Evolutionary conservation across 306 rosid genomes (phyloP).

Genomic region (Echinosophora koreensis): DNA sequence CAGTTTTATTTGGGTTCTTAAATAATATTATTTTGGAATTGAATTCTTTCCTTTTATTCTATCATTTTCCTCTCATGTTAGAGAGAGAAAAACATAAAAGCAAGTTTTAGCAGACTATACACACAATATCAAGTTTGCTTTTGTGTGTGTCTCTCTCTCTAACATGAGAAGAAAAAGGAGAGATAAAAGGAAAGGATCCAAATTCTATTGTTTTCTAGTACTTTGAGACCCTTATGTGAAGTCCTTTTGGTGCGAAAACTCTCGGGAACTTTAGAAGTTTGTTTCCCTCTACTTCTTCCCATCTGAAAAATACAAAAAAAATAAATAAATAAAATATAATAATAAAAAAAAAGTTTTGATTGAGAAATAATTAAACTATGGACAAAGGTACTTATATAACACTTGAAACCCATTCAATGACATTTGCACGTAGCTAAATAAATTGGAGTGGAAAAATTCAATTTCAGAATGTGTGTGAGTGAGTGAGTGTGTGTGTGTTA

Average conservation of each 20-base stretch:
- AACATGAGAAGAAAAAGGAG: too few species aligned
- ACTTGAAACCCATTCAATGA: not conserved
- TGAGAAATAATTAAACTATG: not conserved
- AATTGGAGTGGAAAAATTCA: not conserved
- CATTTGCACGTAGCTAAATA: not conserved
- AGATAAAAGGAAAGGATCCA: too few species aligned
- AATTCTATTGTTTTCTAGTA: not conserved
- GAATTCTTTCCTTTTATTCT: too few species aligned
- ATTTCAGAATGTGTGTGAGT: too few species aligned
- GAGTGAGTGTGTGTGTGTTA: too few species aligned
- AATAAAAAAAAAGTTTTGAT: not conserved
- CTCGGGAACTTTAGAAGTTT: constrained; percentile 72
- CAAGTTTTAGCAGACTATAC: too few species aligned
- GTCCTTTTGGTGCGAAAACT: constrained; percentile 81
- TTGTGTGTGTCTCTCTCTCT: too few species aligned
- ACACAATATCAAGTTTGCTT: too few species aligned
- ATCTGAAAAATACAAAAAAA: constrained; percentile 50
- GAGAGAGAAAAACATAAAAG: too few species aligned
- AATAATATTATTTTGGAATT: not conserved
- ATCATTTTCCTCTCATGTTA: too few species aligned
- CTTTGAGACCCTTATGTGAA: constrained; percentile 63
- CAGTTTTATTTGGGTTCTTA: not conserved
- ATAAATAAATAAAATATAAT: too few species aligned
- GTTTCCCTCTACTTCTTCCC: constrained; percentile 75
- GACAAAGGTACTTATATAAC: not conserved